These are phyloP conservation scores for Murraya koenigii DNA, from an alignment of 345 rosid species.

Conservation along the genomic window DNA sequence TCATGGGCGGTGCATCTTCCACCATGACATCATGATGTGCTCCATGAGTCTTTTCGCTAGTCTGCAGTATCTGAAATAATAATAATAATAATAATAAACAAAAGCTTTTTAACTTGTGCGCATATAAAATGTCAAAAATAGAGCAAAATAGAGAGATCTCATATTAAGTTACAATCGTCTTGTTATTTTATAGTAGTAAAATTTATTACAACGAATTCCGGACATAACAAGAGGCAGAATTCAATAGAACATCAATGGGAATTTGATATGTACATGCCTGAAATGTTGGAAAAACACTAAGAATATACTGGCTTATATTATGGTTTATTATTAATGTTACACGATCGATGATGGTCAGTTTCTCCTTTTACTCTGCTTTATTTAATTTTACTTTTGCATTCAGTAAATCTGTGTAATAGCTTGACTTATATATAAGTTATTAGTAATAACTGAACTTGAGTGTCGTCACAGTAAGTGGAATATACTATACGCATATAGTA, in stretches of 20 bases:
- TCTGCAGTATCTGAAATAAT: constrained; percentile 45
- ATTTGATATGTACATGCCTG: not conserved
- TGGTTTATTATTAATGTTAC: no score
- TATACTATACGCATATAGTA: no score
- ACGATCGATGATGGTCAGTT: no score
- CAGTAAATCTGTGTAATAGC: no score
- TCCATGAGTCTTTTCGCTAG: constrained; percentile 37
- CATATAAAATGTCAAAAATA: not conserved
- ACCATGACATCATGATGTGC: constrained; percentile 28
- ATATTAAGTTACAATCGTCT: not conserved
- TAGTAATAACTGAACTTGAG: no score
- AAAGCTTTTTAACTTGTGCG: constrained; percentile 7
- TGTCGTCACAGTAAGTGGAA: no score
- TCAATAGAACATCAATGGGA: not conserved
- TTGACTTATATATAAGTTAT: no score
- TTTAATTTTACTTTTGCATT: no score
- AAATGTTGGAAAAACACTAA: not conserved
- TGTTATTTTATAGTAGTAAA: constrained; percentile 4
- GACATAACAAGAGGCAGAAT: not conserved
- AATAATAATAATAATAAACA: no score
- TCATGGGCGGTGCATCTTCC: constrained; percentile 27
- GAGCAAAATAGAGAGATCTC: not conserved
- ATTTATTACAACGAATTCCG: not conserved
- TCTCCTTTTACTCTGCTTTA: no score
- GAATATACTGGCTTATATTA: no score